phyloP scores from a whole-genome alignment of 371 early-diverging fungal genomes.

The Phascolomyces articulosus region DNA sequence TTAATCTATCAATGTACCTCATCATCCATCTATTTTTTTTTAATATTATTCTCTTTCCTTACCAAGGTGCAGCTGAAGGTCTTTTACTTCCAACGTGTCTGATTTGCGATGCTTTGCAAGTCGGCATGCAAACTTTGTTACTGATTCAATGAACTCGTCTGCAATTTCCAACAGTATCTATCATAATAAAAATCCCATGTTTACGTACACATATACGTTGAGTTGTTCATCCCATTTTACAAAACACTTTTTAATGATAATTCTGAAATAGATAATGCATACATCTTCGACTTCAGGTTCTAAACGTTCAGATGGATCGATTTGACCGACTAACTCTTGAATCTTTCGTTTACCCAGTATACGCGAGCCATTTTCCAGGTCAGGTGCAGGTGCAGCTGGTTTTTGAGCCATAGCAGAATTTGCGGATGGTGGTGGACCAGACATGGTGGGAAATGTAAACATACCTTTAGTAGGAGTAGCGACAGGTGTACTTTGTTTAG shows the following conservation, averaged over 20 bases:
- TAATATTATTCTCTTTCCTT: conserved; percentile 7
- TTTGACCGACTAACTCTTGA: conserved; percentile 85
- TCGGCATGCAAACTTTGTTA: conserved; percentile 83
- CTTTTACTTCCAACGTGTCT: conserved; percentile 84
- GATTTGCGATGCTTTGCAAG: conserved; percentile 91
- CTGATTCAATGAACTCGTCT: conserved; percentile 92
- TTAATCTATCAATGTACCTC: neutral
- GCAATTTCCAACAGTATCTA: conserved; percentile 89
- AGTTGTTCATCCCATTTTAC: neutral
- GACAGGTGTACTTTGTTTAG: conserved; percentile 15
- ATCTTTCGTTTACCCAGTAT: conserved; percentile 84
- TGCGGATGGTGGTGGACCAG: conserved; percentile 7
- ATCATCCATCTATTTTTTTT: too few relatives aligned
- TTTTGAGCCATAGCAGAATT: conserved; percentile 1
- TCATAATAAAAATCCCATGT: neutral
- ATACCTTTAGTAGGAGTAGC: conserved; percentile 17
- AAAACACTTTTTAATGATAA: neutral
- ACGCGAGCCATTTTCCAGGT: conserved; percentile 35
- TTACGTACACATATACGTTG: neutral
- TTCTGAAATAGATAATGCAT: neutral
- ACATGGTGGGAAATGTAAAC: conserved; percentile 13
- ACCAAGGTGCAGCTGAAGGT: conserved; percentile 88
- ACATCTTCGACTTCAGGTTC: conserved; percentile 88
- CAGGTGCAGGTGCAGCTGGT: conserved; percentile 12
- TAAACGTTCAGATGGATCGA: conserved; percentile 84